phyloP scores from a whole-genome alignment of 495 filamentous ascomycete genomes.

The Tuber indicum region DNA sequence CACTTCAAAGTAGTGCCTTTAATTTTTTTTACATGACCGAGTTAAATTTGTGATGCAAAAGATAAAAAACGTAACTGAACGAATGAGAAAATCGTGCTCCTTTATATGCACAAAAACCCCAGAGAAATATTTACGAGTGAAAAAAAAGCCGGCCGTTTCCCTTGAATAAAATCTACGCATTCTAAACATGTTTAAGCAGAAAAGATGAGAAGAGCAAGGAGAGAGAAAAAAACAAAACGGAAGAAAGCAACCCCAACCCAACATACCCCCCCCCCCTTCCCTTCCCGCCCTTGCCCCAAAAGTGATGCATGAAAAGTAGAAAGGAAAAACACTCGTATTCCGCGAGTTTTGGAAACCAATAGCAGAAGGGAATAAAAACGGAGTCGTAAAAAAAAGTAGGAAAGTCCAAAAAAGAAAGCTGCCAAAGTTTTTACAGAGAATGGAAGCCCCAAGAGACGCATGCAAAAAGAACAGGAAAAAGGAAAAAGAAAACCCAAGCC shows the following conservation, averaged over 20 bases:
- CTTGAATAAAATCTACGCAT: constrained; percentile 1
- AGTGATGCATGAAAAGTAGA: not conserved
- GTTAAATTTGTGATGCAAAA: not conserved
- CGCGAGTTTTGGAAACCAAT: not conserved
- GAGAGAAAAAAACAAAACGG: not conserved
- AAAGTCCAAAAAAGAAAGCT: not conserved
- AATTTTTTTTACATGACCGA: not conserved
- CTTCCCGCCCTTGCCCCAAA: not conserved
- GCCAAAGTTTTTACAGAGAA: constrained; percentile 1
- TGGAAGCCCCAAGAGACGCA: not conserved
- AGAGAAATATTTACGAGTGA: not conserved
- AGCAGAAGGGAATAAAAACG: not conserved
- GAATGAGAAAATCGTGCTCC: not conserved
- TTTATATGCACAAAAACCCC: not conserved
- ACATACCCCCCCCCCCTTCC: not conserved
- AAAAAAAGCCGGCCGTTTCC: not conserved
- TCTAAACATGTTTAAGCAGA: not conserved
- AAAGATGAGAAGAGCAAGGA: constrained; percentile 2
- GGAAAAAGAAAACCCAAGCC: not conserved
- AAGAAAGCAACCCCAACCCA: not conserved
- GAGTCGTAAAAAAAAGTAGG: not conserved
- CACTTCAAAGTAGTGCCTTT: not conserved
- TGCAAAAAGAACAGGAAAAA: not conserved
- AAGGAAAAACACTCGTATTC: not conserved
- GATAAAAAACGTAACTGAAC: not conserved